phyloP scores from a whole-genome alignment of 345 rosid genomes.

The Aquilaria malaccensis region DNA sequence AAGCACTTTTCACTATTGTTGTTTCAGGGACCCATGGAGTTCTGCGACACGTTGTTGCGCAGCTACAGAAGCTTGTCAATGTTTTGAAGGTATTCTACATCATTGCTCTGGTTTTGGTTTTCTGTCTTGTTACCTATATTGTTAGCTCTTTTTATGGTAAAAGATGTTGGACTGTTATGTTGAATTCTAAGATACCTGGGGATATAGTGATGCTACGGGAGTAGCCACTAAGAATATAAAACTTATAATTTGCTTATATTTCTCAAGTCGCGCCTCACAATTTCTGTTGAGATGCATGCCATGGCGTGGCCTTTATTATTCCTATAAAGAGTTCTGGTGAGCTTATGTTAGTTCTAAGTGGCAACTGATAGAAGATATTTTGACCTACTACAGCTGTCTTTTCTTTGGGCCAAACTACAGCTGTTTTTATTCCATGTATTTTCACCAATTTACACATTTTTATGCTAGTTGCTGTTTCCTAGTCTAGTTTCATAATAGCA shows the following conservation, averaged over 20 bases:
- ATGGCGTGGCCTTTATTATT: too few species aligned
- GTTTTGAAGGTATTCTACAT: slow-evolving; percentile 53
- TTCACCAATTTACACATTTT: not conserved
- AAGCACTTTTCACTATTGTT: slow-evolving; percentile 82
- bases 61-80: slow-evolving; percentile 84
- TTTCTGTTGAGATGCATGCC: too few species aligned
- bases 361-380: not conserved
- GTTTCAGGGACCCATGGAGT: slow-evolving; percentile 73
- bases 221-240: too few species aligned
- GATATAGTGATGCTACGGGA: too few species aligned
- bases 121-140: too few species aligned
- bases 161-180: too few species aligned
- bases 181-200: too few species aligned
- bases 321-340: not conserved
- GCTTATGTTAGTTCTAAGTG: not conserved
- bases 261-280: too few species aligned
- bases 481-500: too few species aligned
- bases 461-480: not conserved
- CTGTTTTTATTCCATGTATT: not conserved
- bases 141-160: too few species aligned
- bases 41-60: slow-evolving; percentile 70
- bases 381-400: not conserved
- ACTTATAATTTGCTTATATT: too few species aligned
- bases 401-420: not conserved
- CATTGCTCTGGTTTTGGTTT: too few species aligned